Evolutionary conservation across 768 basidiomycete genomes (phyloP), one percentile per base, ranked within the genome.

Genomic region (Calvatia gigantea): DNA sequence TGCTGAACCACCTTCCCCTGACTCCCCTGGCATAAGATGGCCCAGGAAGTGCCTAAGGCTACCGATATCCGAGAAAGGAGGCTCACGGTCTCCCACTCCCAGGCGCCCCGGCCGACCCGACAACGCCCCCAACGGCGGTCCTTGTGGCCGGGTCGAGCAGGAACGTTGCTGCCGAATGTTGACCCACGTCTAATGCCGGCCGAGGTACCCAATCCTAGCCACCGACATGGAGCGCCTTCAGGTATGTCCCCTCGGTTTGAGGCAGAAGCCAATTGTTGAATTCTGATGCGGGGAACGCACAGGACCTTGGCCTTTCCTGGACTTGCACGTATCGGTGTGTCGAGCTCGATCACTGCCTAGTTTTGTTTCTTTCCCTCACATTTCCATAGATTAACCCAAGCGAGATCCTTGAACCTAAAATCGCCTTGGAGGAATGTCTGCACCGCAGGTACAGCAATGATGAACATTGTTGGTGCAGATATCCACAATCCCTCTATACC

Each of bases 401-500:
- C 19, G 44, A 39, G 4, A 53, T 53, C 17, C 33, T 44, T 32
- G 51, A 53, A 11, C 45, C 45, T 19, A 31, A 38, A 15, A 38
- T 47, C 23, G 37, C 25, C 11, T 31, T 11, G 8, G 29, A 37
- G 23, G 14, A 19, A 17, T 55, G 54, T 27, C 33, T 25, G 8
- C 41, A 51, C 33, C 71, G 69, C 45, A 60, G 68, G 43, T 70
- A 70, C 31, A 51, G 38, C 21, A 47, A 56, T 17, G 70, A 70
- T 57, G 51, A 60, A 19, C 14, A 33, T 1, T 72, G 71, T 51
- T 73, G 72, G 72, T 64, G 51, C 46, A 64, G 60, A 0, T 74
- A 73, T 45, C 73, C 73, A 11, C 70, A 72, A 42, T 70, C 71
- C 0, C 64, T 64, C 28, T 82, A 78, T 53, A 77, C 75, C 23